Percentiles rank a stretch among this genome's conserved stretches.
Evolutionary conservation across 2,329 filamentous ascomycete genomes (phyloP).

Genomic region (Fusarium dlaminii): DNA sequence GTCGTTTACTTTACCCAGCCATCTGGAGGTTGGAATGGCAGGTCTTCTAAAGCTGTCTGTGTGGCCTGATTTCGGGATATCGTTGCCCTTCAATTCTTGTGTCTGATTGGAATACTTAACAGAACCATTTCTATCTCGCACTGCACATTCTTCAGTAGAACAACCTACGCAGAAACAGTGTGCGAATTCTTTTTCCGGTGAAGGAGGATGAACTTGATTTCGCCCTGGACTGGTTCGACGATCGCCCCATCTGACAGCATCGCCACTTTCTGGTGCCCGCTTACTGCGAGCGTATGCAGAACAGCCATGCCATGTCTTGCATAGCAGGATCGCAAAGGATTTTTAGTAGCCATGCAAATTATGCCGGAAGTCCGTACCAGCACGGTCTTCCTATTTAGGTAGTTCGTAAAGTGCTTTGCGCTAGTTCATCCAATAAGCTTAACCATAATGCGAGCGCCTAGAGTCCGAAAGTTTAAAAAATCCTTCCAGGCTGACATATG

Average conservation of each 20-base stretch:
- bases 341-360: not conserved
- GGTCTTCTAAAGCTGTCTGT: accelerated
- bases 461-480: not conserved
- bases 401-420: not conserved
- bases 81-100: not conserved
- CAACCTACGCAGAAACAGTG: accelerated
- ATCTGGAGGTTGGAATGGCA: not conserved
- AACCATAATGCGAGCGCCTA: not conserved
- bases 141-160: accelerated
- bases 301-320: not conserved
- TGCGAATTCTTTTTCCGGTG: accelerated
- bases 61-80: accelerated
- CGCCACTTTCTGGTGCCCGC: not conserved
- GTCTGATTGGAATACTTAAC: not conserved
- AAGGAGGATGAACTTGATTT: not conserved
- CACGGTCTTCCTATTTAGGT: not conserved
- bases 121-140: accelerated
- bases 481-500: not conserved
- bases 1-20: not conserved
- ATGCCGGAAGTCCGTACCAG: not conserved
- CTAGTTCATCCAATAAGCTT: not conserved
- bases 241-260: not conserved
- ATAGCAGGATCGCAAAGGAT: not conserved
- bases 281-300: accelerated
- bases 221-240: accelerated